Evolutionary conservation across 73 alveolate species (phyloP).

Genomic region (Tetrahymena elliotti): DNA sequence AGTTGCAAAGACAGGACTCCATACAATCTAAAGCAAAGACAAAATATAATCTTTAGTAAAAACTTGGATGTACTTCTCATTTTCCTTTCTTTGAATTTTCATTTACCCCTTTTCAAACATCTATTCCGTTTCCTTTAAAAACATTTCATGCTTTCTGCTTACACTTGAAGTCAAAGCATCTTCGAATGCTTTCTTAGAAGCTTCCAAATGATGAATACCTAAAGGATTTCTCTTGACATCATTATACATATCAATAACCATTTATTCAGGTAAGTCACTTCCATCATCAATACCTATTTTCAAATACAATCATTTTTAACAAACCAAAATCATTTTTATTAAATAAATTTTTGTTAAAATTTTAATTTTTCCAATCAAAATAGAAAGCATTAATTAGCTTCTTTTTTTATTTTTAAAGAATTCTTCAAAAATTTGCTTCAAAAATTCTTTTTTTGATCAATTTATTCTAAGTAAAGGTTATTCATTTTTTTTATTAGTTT

Average conservation of each 20-base stretch:
- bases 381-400: too few relatives aligned
- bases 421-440: too few relatives aligned
- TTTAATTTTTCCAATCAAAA: too few relatives aligned
- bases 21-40: constrained; percentile 51
- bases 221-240: constrained; percentile 74
- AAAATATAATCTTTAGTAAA: constrained; percentile 31
- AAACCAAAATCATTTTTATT: too few relatives aligned
- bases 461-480: too few relatives aligned
- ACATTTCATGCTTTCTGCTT: constrained; percentile 63
- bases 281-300: constrained; percentile 55
- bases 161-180: constrained; percentile 52
- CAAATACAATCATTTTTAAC: neutral
- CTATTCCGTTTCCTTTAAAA: constrained; percentile 64
- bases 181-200: constrained; percentile 80
- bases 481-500: too few relatives aligned
- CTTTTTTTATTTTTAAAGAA: too few relatives aligned
- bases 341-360: too few relatives aligned
- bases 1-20: constrained; percentile 73
- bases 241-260: constrained; percentile 68
- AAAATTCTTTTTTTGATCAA: too few relatives aligned
- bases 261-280: constrained; percentile 56
- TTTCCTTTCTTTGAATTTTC: constrained; percentile 47
- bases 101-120: constrained; percentile 73
- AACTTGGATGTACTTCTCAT: neutral
- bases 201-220: constrained; percentile 58